phyloP scores from a whole-genome alignment of 257 asterid genomes.

The Leonotis leonurus region DNA sequence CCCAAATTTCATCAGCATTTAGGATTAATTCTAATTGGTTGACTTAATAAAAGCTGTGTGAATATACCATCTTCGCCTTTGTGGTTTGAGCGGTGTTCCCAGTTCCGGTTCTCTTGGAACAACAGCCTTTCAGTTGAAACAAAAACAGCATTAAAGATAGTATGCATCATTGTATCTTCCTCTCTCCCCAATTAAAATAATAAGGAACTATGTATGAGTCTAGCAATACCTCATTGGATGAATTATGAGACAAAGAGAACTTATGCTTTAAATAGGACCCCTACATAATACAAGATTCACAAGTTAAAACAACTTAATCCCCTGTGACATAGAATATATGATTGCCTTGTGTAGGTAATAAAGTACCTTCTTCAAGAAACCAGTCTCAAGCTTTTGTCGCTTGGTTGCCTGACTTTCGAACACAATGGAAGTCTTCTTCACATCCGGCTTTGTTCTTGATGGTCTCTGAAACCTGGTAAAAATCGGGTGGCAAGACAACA shows the following conservation, averaged over 20 bases:
- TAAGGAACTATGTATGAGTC: background rate
- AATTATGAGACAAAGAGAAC: conserved; percentile 49
- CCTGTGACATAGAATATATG: background rate
- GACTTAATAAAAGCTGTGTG: background rate
- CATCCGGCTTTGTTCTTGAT: conserved; percentile 19
- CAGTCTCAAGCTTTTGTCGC: conserved; percentile 78
- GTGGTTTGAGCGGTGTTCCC: conserved; percentile 75
- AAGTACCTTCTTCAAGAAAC: conserved; percentile 76
- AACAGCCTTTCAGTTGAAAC: conserved; percentile 51
- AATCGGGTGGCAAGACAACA: background rate
- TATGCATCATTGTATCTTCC: background rate
- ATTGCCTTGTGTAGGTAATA: background rate
- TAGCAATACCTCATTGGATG: conserved; percentile 47
- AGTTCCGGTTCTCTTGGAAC: conserved; percentile 75
- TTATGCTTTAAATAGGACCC: conserved; percentile 67
- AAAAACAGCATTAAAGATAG: conserved; percentile 6
- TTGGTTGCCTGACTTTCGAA: conserved; percentile 42
- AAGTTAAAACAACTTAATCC: too few relatives aligned
- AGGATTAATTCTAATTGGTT: background rate
- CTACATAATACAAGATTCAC: conserved; percentile 39
- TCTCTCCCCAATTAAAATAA: too few relatives aligned
- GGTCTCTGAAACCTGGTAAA: conserved; percentile 38
- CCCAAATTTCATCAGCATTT: background rate
- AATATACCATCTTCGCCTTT: conserved; percentile 48
- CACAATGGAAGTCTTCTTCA: conserved; percentile 26